phyloP scores from a whole-genome alignment of 768 basidiomycete species.

The Phylloporus sp. region DNA sequence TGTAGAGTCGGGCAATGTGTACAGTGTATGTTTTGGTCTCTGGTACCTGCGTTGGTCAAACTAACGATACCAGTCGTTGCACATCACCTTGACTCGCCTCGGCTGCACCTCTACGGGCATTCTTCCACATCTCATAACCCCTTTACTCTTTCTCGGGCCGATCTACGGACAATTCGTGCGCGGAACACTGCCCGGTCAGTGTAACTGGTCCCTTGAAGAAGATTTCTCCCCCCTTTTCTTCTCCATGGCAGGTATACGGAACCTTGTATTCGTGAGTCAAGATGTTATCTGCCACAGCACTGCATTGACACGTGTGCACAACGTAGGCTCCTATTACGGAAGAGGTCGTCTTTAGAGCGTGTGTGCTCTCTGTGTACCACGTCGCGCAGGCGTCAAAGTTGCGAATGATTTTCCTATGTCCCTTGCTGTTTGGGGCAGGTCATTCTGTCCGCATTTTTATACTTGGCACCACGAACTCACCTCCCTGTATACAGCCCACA shows the following conservation, averaged over 20 bases:
- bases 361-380: conserved; percentile 69
- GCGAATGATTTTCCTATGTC: conserved; percentile 73
- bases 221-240: conserved; percentile 39
- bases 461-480: conserved; percentile 5
- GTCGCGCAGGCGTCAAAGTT: conserved; percentile 52
- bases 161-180: conserved; percentile 52
- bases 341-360: conserved; percentile 87
- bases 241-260: conserved; percentile 60
- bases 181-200: conserved; percentile 50
- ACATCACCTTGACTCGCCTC: conserved; percentile 37
- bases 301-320: not conserved
- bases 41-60: not conserved
- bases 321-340: conserved; percentile 83
- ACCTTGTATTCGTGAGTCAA: conserved; percentile 50
- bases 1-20: conserved; percentile 14
- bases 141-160: conserved; percentile 73
- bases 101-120: conserved; percentile 33
- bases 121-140: conserved; percentile 59
- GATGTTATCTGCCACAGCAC: not conserved
- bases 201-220: conserved; percentile 39
- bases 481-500: conserved; percentile 56
- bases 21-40: conserved; percentile 10
- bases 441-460: not conserved
- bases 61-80: conserved; percentile 17
- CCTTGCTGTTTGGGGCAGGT: conserved; percentile 88